phyloP scores from a whole-genome alignment of 2,329 filamentous ascomycete species.

The Phaeosphaeria sp. region DNA sequence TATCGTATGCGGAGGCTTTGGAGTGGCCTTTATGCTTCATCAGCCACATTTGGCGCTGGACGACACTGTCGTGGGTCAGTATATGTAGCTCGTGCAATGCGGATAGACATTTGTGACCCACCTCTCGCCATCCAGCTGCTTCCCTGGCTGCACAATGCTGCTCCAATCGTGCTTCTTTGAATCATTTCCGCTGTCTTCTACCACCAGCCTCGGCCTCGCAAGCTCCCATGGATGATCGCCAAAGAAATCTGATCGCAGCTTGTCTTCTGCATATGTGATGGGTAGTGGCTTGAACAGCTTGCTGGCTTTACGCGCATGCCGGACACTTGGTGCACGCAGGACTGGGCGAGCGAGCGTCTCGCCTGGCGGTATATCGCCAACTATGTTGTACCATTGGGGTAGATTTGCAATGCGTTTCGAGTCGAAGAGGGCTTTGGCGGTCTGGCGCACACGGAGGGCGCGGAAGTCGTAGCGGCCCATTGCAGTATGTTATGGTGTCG shows the following conservation, averaged over 20 bases:
- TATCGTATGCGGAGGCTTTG: constrained; percentile 79
- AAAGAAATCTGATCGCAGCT: constrained; percentile 81
- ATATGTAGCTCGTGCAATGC: neutral
- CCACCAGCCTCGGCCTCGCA: constrained; percentile 81
- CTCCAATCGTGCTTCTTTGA: constrained; percentile 80
- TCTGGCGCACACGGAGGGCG: constrained; percentile 59
- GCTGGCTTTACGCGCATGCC: constrained; percentile 63
- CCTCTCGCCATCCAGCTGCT: constrained; percentile 85
- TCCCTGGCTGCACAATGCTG: constrained; percentile 74
- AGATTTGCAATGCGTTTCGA: constrained; percentile 48
- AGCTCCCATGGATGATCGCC: constrained; percentile 97
- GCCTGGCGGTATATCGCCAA: constrained; percentile 65
- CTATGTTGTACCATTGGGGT: constrained; percentile 64
- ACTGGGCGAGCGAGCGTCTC: constrained; percentile 65
- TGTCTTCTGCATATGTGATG: constrained; percentile 84
- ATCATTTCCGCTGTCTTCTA: constrained; percentile 88
- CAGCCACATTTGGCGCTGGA: constrained; percentile 89
- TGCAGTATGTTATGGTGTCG: constrained; percentile 11
- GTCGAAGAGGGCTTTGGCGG: constrained; percentile 58
- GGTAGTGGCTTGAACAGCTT: constrained; percentile 80
- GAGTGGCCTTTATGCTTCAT: constrained; percentile 65
- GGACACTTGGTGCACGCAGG: constrained; percentile 54
- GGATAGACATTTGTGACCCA: constrained; percentile 41
- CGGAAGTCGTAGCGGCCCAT: constrained; percentile 62
- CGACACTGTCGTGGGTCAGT: constrained; percentile 66